Base-by-base conservation (phyloP, 1,284 basidiomycete species). In the Gomphus sp. region DNA sequence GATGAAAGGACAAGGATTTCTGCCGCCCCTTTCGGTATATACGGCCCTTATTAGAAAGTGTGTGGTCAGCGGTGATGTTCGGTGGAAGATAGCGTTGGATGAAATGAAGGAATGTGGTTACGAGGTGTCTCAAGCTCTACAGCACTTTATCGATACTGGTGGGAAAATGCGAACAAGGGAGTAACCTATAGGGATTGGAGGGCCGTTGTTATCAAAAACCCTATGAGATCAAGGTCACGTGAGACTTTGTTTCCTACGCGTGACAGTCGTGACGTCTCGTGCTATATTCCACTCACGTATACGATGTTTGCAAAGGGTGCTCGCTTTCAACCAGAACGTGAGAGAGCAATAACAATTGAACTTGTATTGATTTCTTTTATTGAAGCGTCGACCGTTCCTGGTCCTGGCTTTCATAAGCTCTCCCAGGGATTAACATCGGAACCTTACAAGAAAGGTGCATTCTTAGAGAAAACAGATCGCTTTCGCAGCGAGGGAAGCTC, bases 1-100 rank as follows among this genome's bases (percentile, higher is more conserved):
- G 73, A 89, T 91, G 86, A 93, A 93, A 70, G 71, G 74, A 0
- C 77, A 77, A 52, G 76, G 76, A 12, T 74, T 82, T 67, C 68
- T 74, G 39, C 90, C 91, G 2, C 70, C 80, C 1, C 65, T 68
- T 43, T 64, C 65, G 1, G 70, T 85, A n/a, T 94, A 93, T 71
- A 74, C 80, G 39, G 71, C 74, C 0, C 72, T 94, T 60, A 73
- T 85, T 48, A 72, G 74, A 52, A 84, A 79, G 67, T 91, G 88
- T 66, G 69, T 82, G 8, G 61, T 65, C 5, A 69, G 70, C 18
- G 73, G 75, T 58, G 92, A 94, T 68, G 66, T 74, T 28, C 80
- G 92, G 55, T 84, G 80, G 71, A 71, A 75, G 45, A 66, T 91
- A 52, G 89, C 87, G 12, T 63, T 86, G 55, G 78, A 87, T 57